Base-by-base conservation (phyloP, 768 basidiomycete species). In the Daedaleopsis sinensis region DNA sequence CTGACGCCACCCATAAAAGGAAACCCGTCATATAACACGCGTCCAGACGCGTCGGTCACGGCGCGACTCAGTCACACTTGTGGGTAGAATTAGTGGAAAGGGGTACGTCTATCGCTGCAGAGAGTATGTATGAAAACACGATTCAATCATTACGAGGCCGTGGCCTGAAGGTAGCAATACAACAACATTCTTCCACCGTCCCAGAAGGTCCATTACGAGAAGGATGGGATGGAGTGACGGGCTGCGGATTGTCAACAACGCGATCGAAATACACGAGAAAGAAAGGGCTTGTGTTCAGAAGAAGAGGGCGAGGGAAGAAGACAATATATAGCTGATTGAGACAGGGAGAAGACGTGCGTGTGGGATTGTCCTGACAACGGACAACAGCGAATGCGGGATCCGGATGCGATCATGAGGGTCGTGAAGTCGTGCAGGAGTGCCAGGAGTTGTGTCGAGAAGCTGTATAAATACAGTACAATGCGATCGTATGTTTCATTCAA, bases 41-140 rank as follows among this genome's bases (percentile, higher is more conserved):
- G 52, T 62, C 55, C 23, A 32, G 56, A 21, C 61, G 57, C 62
- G 57, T 59, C 62, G n/a, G 57, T 63, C 57, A 62, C 61, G n/a
- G n/a, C n/a, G 37, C 32, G 19, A 21, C 11, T 38, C 11, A 4
- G 60, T 56, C 55, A 61, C 60, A 21, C 32, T 52, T 37, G 24
- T 49, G 43, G 50, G 47, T 18, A 38, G 3, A 21, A 23, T 13
- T 15, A 15, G 15, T 8, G 13, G 10, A 42, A 11, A 42, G 39
- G 18, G 18, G 23, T 21, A 49, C 11, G 15, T 10, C n/a, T 18
- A 19, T 7, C 1, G 18, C 15, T 47, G 46, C 46, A 47, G 23
- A 15, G 44, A 9, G 4, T 18, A 0, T 18, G 4, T 18, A 0
- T n/a, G 44, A 46, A n/a, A 23, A 49, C 23, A 24, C 6, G 16